phyloP scores from a whole-genome alignment of 1,284 basidiomycete genomes.

The Cystobasidiaceae sp. region DNA sequence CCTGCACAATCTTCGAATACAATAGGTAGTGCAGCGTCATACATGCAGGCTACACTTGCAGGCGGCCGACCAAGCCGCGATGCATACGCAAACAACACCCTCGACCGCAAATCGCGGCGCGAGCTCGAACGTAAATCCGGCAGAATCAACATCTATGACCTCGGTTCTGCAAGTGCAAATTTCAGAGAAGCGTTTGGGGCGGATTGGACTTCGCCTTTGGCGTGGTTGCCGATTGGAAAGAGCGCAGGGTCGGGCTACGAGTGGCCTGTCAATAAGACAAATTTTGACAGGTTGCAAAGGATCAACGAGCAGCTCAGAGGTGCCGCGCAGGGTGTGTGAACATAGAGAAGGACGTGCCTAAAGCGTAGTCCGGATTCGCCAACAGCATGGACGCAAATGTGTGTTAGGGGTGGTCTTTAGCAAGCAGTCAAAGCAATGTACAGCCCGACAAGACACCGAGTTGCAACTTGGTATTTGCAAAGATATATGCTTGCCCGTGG shows the following conservation, averaged over 20 bases:
- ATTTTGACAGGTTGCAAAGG: constrained; percentile 6
- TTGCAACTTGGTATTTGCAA: no score
- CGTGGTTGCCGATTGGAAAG: constrained; percentile 23
- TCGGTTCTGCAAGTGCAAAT: constrained; percentile 16
- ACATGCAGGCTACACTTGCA: no score
- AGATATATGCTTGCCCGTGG: no score
- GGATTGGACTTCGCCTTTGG: constrained; percentile 13
- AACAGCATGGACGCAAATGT: no score
- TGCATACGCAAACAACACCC: constrained; percentile 2
- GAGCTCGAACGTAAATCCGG: constrained; percentile 22
- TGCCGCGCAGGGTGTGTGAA: neutral
- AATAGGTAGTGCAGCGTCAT: no score
- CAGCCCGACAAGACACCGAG: no score
- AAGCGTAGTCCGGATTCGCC: no score
- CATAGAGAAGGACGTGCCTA: no score
- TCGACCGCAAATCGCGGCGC: no score
- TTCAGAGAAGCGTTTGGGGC: constrained; percentile 25
- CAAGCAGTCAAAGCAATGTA: no score
- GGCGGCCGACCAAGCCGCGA: no score
- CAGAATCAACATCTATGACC: constrained; percentile 28
- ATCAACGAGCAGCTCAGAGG: constrained; percentile 9
- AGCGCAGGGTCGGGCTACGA: constrained; percentile 22
- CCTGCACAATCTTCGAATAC: neutral
- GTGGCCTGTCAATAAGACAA: constrained; percentile 22
- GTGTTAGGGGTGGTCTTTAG: no score